Conservation (phyloP, 306 rosid genomes). For the Vachellia pachyceras region DNA sequence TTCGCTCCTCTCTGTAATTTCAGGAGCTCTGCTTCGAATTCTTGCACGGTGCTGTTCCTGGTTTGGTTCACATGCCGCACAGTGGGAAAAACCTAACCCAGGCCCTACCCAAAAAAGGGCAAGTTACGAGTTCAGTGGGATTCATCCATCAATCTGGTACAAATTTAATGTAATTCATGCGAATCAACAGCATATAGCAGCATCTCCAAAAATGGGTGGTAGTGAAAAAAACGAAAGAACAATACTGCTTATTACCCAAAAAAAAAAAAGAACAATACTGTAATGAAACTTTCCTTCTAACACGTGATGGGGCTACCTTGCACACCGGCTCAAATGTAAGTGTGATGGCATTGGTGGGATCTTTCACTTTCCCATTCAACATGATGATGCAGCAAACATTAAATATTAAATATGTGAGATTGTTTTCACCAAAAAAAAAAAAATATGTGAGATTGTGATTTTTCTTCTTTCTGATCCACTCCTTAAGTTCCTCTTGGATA, state of each 20-base stretch:
- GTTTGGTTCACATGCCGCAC: conserved; percentile 13
- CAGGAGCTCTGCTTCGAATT: conserved; percentile 6
- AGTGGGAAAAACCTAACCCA: background rate
- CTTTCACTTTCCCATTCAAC: conserved; percentile 38
- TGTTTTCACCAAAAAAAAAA: too few relatives aligned
- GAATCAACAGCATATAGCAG: background rate
- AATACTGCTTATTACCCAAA: too few relatives aligned
- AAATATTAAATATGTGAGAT: conserved; percentile 27
- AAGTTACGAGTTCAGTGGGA: background rate
- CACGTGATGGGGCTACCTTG: background rate
- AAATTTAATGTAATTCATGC: background rate
- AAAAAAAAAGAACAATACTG: too few relatives aligned
- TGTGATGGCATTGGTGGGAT: conserved; percentile 35
- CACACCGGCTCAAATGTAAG: background rate
- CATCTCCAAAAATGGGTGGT: background rate
- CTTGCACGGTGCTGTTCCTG: background rate
- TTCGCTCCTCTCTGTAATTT: background rate
- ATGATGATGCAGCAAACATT: conserved; percentile 39
- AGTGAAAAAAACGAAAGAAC: background rate
- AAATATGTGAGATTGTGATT: conserved; percentile 7
- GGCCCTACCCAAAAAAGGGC: conserved; percentile 11
- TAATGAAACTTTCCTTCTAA: conserved; percentile 43
- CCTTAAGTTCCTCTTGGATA: conserved; percentile 14
- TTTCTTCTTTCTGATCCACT: conserved; percentile 40
- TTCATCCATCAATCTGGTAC: background rate